Evolutionary conservation across 768 basidiomycete species (phyloP), one percentile per base, ranked within the genome.

Genomic region (Panellus pusillus): DNA sequence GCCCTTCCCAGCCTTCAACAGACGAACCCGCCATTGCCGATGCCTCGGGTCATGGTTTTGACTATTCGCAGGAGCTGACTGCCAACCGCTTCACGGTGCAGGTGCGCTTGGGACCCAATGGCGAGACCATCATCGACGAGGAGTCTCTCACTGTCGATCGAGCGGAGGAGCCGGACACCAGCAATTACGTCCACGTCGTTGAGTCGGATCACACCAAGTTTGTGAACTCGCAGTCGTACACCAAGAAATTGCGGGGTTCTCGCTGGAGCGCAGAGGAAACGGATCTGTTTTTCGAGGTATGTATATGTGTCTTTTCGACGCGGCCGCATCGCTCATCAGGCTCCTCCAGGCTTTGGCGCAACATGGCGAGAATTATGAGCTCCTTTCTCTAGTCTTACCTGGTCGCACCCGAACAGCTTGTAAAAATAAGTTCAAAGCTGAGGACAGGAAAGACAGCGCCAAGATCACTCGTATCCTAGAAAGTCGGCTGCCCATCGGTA

Each of bases 201-300:
- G 90, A 92, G 67, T 89, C 85, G 0, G 93, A 94, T 61, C 79
- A 83, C 45, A 86, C 84, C 8, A 90, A 90, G 62, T 94, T 95
- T 63, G 82, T 92, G 50, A 96, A 94, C 67, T 89, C 88, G 17
- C 80, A 79, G 19, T 86, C 89, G 1, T 93, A 92, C 66, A 82
- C 87, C 47, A 92, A 84, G 70, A 86, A 87, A 55, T 83, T 80
- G 53, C 80, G 86, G n/a, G 88, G 89, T 9, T 86, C 87, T 14
- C 83, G 92, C 17, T 96, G 94, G 93, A 87, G 83, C 66, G 81
- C 80, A n/a, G 89, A 88, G 55, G 93, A 95, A 69, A 96, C 93
- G 0, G 92, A 93, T 51, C 68, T 86, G 17, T 96, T 96, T 67
- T 96, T 83, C 67, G 79, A 92, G 54, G 93, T 93, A 63, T 61